Evolutionary conservation across 345 rosid species (phyloP).

Genomic region (Firmiana major): DNA sequence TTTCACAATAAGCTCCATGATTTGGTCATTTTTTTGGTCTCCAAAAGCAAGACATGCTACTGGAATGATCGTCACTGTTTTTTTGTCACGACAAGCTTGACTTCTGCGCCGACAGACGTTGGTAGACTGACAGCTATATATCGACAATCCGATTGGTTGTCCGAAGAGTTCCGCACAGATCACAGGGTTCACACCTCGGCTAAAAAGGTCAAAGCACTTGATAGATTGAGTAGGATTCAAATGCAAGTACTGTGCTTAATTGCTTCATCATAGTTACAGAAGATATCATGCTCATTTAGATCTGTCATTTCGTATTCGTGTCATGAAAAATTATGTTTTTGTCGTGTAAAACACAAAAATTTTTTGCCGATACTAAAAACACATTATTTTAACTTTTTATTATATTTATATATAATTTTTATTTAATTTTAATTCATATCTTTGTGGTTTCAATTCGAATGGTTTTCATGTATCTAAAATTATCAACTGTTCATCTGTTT

Average conservation of each 20-base stretch:
- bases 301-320: too few relatives aligned
- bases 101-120: not conserved
- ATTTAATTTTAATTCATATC: too few relatives aligned
- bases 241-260: not conserved
- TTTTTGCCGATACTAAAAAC: too few relatives aligned
- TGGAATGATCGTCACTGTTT: too few relatives aligned
- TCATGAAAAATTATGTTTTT: too few relatives aligned
- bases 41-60: not conserved
- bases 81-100: not conserved
- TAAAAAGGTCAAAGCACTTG: not conserved
- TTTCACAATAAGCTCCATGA: slow-evolving; percentile 35
- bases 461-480: too few relatives aligned
- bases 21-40: not conserved
- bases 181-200: too few relatives aligned
- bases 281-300: not conserved
- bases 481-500: too few relatives aligned
- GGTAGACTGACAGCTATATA: not conserved
- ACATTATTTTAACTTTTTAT: too few relatives aligned
- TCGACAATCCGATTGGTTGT: not conserved
- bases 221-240: not conserved
- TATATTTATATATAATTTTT: too few relatives aligned
- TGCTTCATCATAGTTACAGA: not conserved
- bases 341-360: too few relatives aligned
- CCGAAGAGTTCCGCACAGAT: not conserved
- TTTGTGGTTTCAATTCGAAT: too few relatives aligned